Evolutionary conservation across 805 yeast genomes (phyloP).

Genomic region (Ogataea glucozyma): DNA sequence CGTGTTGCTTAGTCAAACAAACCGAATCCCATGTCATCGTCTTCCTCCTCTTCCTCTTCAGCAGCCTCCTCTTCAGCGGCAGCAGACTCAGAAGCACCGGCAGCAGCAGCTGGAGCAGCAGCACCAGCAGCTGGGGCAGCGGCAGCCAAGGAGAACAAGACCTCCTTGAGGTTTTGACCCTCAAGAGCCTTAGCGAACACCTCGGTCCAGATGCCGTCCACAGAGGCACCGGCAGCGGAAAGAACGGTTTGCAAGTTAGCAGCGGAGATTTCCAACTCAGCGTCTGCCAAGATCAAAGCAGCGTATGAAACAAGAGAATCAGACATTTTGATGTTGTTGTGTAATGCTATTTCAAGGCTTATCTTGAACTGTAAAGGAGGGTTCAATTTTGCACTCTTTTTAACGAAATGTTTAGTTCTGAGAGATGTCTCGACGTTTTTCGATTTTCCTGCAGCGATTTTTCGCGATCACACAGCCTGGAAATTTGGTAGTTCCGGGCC

Average conservation of each 20-base stretch:
- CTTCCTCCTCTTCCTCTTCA: conserved; percentile 55
- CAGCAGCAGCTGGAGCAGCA: conserved; percentile 62
- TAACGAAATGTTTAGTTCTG: too few relatives aligned
- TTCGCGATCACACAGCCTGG: conserved; percentile 2
- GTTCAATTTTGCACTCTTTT: too few relatives aligned
- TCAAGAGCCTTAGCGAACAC: conserved; percentile 85
- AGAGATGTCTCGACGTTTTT: neutral
- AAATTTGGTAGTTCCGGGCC: neutral
- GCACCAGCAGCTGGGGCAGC: conserved; percentile 76
- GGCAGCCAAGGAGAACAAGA: conserved; percentile 60
- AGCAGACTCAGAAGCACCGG: conserved; percentile 62
- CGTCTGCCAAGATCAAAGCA: conserved; percentile 96
- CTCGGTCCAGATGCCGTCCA: conserved; percentile 84
- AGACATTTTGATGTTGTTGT: conserved; percentile 56
- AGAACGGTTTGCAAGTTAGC: conserved; percentile 79
- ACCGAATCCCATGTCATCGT: conserved; percentile 94
- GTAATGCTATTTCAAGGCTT: neutral
- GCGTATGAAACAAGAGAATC: conserved; percentile 97
- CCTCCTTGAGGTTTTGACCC: conserved; percentile 81
- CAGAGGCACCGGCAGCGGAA: conserved; percentile 79
- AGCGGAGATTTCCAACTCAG: conserved; percentile 84
- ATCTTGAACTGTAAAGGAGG: too few relatives aligned
- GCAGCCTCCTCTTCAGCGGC: conserved; percentile 62
- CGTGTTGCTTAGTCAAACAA: conserved; percentile 69
- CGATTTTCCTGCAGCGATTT: neutral